Evolutionary conservation across 2,329 filamentous ascomycete species (phyloP).

Genomic region (Colletotrichum truncatum): DNA sequence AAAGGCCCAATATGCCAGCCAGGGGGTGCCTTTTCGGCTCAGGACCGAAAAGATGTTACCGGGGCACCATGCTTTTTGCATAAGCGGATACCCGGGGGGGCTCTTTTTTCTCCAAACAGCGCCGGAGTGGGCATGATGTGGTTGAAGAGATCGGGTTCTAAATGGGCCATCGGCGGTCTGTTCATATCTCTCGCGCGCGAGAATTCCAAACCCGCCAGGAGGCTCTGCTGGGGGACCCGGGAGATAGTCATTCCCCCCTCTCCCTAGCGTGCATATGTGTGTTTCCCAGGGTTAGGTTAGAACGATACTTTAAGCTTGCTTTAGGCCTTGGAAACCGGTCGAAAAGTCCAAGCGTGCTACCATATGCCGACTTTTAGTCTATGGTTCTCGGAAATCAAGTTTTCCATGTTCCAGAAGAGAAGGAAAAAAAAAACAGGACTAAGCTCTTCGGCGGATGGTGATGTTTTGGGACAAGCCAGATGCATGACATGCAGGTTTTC

Average conservation of each 20-base stretch:
- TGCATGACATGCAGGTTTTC: neutral
- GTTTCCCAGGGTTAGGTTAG: too few relatives aligned
- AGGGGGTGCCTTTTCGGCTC: neutral
- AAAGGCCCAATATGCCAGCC: neutral
- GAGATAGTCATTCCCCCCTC: neutral
- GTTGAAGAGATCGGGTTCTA: constrained; percentile 19
- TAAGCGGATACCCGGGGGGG: neutral
- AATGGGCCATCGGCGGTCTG: constrained; percentile 18
- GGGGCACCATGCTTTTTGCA: neutral
- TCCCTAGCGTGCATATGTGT: neutral
- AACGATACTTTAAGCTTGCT: neutral
- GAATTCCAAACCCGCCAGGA: neutral
- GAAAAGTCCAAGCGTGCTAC: neutral
- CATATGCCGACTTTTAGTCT: neutral
- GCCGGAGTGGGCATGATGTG: constrained; percentile 18
- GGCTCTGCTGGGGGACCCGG: constrained; percentile 19
- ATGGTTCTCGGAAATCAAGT: neutral
- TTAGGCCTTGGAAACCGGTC: constrained; percentile 2
- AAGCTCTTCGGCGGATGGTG: constrained; percentile 1
- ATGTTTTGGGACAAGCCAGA: neutral
- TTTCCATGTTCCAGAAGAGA: constrained; percentile 1
- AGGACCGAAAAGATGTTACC: constrained; percentile 4
- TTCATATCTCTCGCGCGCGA: neutral
- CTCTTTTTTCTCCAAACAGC: neutral
- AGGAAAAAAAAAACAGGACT: neutral